Conservation (phyloP, 1,284 basidiomycete genomes). For the Gastroboletus turbinatus region DNA sequence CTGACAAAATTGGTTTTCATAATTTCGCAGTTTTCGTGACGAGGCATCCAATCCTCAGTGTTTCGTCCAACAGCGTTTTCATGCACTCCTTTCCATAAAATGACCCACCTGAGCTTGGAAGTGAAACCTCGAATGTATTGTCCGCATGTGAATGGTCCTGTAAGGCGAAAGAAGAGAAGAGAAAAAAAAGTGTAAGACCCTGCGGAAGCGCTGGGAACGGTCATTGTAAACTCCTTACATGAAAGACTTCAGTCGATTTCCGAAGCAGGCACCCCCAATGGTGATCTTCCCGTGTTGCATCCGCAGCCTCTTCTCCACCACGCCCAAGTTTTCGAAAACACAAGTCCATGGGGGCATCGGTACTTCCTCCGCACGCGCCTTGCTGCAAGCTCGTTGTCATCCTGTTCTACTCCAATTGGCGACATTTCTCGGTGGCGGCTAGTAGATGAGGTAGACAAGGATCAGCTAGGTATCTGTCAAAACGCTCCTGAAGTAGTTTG, state of each 20-base stretch:
- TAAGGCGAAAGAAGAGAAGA: background rate
- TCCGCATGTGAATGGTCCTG: conserved; percentile 19
- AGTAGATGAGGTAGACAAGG: conserved; percentile 18
- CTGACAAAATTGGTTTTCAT: too few relatives aligned
- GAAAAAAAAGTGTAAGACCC: background rate
- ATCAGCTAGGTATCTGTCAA: conserved; percentile 15
- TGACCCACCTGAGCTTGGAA: conserved; percentile 15
- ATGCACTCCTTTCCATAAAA: conserved; percentile 14
- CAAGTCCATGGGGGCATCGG: conserved; percentile 6
- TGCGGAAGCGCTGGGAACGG: background rate
- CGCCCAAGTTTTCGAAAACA: conserved; percentile 17
- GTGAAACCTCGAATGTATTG: conserved; percentile 20
- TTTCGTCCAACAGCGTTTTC: conserved; percentile 19
- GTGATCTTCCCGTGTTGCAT: conserved; percentile 4
- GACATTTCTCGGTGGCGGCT: background rate
- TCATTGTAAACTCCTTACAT: conserved; percentile 5
- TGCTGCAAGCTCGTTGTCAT: background rate
- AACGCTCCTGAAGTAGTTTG: conserved; percentile 13
- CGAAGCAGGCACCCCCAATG: conserved; percentile 4
- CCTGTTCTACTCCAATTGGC: too few relatives aligned
- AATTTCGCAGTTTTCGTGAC: background rate
- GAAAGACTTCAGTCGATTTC: background rate
- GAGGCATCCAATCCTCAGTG: conserved; percentile 13
- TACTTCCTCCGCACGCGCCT: background rate
- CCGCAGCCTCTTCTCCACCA: conserved; percentile 12